A percentile compares a stretch with the other conserved stretches of the same genome.
phyloP scores from a whole-genome alignment of 164 flowering plant species.

The Chimonanthus praecox region DNA sequence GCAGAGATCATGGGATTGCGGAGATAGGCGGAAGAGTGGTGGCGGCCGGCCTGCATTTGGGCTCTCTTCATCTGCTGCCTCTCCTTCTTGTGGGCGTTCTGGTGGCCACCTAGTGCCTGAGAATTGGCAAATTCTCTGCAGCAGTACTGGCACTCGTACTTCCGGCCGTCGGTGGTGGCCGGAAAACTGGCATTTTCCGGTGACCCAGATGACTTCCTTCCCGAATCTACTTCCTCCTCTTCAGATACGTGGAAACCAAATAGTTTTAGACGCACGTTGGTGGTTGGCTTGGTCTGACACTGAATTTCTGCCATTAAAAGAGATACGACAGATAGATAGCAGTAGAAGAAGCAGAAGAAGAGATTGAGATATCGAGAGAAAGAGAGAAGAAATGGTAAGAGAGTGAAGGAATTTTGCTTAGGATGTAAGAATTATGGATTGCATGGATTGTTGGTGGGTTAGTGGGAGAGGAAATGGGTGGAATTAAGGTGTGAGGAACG shows the following conservation, averaged over 20 bases:
- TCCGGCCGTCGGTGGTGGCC: constrained; percentile 45
- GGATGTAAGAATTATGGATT: background rate
- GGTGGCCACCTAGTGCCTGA: constrained; percentile 97
- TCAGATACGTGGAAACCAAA: constrained; percentile 72
- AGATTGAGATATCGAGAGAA: background rate
- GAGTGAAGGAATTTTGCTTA: background rate
- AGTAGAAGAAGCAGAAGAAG: constrained; percentile 9
- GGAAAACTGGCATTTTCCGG: constrained; percentile 31
- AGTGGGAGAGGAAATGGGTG: background rate
- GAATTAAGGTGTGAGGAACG: constrained; percentile 7
- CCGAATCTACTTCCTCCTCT: constrained; percentile 42
- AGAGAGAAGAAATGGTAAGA: background rate
- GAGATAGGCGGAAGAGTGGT: constrained; percentile 48
- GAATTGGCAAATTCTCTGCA: constrained; percentile 90
- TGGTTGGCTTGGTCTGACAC: constrained; percentile 20
- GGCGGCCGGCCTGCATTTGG: constrained; percentile 59
- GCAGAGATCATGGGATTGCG: constrained; percentile 59
- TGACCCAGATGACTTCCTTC: constrained; percentile 27
- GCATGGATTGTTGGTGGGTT: constrained; percentile 3
- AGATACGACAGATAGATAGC: background rate
- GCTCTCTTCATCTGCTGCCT: constrained; percentile 86
- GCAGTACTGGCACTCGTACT: constrained; percentile 95
- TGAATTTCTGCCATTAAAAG: constrained; percentile 46
- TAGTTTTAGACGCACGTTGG: constrained; percentile 45
- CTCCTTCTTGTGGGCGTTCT: constrained; percentile 96